Evolutionary conservation across 257 asterid species (phyloP).

Genomic region (Pogostemon cablin): DNA sequence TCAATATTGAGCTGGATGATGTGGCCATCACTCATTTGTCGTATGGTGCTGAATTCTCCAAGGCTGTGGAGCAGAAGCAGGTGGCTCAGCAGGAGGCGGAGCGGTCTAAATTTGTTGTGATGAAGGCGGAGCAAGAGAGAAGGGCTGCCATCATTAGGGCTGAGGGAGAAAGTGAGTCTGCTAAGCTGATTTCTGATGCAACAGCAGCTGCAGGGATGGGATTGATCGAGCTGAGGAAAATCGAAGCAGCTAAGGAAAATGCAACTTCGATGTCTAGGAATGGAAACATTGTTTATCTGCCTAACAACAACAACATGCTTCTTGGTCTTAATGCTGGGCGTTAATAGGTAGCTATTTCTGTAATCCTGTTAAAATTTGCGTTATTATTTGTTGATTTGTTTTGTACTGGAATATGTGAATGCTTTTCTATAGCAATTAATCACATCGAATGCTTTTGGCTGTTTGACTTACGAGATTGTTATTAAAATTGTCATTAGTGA

Average conservation of each 20-base stretch:
- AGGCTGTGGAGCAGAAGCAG: conserved; percentile 98
- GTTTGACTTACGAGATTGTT: neutral
- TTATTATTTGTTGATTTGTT: neutral
- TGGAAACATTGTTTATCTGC: conserved; percentile 57
- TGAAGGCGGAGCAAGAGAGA: conserved; percentile 84
- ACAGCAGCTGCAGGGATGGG: conserved; percentile 72
- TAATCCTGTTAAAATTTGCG: conserved; percentile 30
- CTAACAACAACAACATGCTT: conserved; percentile 61
- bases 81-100: conserved; percentile 99
- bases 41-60: conserved; percentile 86
- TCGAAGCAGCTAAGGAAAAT: conserved; percentile 72
- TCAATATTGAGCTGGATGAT: conserved; percentile 84
- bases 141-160: conserved; percentile 74
- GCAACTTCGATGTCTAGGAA: conserved; percentile 50
- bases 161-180: conserved; percentile 78
- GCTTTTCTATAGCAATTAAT: neutral
- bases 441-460: neutral
- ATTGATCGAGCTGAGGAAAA: conserved; percentile 72
- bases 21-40: conserved; percentile 95
- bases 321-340: conserved; percentile 64
- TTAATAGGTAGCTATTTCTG: conserved; percentile 37
- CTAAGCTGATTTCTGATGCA: conserved; percentile 75
- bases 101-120: conserved; percentile 88
- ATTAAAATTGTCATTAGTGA: neutral
- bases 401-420: neutral